Base-by-base conservation (phyloP, 2,329 filamentous ascomycete genomes). In the Penicillium italicum region DNA sequence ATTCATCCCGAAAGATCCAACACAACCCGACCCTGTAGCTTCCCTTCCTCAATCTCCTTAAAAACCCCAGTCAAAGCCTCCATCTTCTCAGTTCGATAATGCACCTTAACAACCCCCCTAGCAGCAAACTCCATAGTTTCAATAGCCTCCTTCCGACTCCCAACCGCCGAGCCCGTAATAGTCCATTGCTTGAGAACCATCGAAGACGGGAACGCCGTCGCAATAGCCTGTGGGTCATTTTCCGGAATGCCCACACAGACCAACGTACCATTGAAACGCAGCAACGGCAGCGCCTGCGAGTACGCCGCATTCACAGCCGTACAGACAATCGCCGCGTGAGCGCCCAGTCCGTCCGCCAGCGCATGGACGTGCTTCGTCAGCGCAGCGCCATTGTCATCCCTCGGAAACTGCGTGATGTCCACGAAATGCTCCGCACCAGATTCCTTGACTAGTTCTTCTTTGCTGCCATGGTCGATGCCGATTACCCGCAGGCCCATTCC, bases 361-460 rank as follows among this genome's bases (percentile, higher is more conserved):
- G 75, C 76, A 58, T 81, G 79, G 33, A 88, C 82, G 30, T 84
- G 80, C 34, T 78, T 78, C 12, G 76, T 76, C 5, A 84, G 71
- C 10, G 77, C 76, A 8, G 68, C 66, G 31, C 78, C 79, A 42
- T 80, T 77, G 43, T 79, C 76, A 52, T 79, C 74, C 36, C 63
- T 61, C 5, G 73, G 69, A 62, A 76, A 78, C 53, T 79, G 74
- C 30, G 83, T 82, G 55, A 88, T 76, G 58, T 86, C 83, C 56
- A 89, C 75, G 71, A 88, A 89, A 61, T 82, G 79, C 66, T 88
- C 85, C 0, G 85, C 85, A 9, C 86, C 86, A n/a, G 78, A 84
- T 0, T 81, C 77, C 45, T 79, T 79, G 10, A 82, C 79, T 2
- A 88, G 66, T 12, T 80, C 63, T 62, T 82, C 81, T 69, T 89